Evolutionary conservation across 345 rosid species (phyloP), one percentile per base, ranked within the genome.

Genomic region (Brassica cretica): DNA sequence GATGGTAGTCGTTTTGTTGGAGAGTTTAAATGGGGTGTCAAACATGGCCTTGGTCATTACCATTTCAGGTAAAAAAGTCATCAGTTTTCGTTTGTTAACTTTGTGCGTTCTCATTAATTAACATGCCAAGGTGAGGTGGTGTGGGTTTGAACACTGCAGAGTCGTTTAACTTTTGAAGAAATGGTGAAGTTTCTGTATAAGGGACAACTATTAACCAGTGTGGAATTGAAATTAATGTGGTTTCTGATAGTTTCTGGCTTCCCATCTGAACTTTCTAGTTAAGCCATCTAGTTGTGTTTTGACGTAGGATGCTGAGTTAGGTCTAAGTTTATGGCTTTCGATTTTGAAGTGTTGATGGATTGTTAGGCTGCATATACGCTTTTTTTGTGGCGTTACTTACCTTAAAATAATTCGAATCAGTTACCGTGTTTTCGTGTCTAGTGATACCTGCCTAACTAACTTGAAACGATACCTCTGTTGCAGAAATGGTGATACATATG

Each of bases 11-110:
- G 81, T 46, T 91, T 87, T 80, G 86, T 83, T 61, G 97, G 97
- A 27, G 90, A 89, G 85, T 91, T 91, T 85, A 91, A 90, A 85
- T 88, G 93, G 94, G 97, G 97, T 64, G 89, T 92, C 61, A 92
- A 92, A 84, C 97, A 92, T 78, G 97, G 97, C 14, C 88, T 90
- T 70, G 97, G 97, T 32, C 86, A 80, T 68, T 90, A 90, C 87
- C 90, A 92, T 84, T 92, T 90, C 89, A 92, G 97, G 97, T 92
- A 21, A 80, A 35, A 35, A 51, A 11, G 2, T 60, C 30, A n/a
- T 63, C 75, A 24, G 4, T 30, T 80, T 70, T 35, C 14, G 68
- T 3, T 71, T 84, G 74, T 18, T 66, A 24, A 85, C 80, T 82
- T 86, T 60, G 41, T 83, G 6, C 84, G 82, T 32, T 29, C 61